Evolutionary conservation across 805 yeast genomes (phyloP).

Genomic region (Kazachstania viticola): DNA sequence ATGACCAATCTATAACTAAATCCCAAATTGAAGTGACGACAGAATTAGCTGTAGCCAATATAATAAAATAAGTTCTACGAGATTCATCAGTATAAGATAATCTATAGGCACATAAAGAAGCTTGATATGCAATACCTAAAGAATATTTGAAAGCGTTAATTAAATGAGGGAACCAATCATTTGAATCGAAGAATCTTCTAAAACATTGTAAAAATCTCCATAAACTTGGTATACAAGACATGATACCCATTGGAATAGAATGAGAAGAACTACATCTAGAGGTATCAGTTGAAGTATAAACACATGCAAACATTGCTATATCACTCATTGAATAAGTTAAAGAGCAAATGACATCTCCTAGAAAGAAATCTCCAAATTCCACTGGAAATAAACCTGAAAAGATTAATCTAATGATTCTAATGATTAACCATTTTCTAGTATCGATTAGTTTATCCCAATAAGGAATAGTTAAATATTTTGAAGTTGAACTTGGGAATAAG

Average conservation of each 20-base stretch:
- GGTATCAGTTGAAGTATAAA: conserved; percentile 46
- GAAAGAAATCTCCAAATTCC: conserved; percentile 85
- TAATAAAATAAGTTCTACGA: conserved; percentile 49
- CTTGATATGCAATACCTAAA: conserved; percentile 55
- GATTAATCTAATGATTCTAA: conserved; percentile 58
- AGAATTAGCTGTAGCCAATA: conserved; percentile 67
- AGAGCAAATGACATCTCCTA: conserved; percentile 86
- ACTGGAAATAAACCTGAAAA: conserved; percentile 88
- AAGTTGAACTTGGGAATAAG: conserved; percentile 10
- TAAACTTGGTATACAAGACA: conserved; percentile 72
- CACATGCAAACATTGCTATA: conserved; percentile 73
- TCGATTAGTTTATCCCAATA: conserved; percentile 30
- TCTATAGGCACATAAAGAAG: conserved; percentile 67
- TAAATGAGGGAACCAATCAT: conserved; percentile 92
- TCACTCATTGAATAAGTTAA: conserved; percentile 83
- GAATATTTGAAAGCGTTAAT: conserved; percentile 77
- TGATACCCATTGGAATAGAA: conserved; percentile 72
- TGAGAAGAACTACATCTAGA: conserved; percentile 61
- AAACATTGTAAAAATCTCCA: conserved; percentile 89
- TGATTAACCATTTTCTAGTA: conserved; percentile 70
- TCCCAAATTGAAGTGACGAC: conserved; percentile 73
- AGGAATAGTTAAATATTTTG: too few relatives aligned
- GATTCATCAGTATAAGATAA: conserved; percentile 19
- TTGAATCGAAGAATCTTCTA: conserved; percentile 84
- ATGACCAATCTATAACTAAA: conserved; percentile 90